Evolutionary conservation across 1,284 basidiomycete genomes (phyloP).

Genomic region (Puccinia brachypodii): DNA sequence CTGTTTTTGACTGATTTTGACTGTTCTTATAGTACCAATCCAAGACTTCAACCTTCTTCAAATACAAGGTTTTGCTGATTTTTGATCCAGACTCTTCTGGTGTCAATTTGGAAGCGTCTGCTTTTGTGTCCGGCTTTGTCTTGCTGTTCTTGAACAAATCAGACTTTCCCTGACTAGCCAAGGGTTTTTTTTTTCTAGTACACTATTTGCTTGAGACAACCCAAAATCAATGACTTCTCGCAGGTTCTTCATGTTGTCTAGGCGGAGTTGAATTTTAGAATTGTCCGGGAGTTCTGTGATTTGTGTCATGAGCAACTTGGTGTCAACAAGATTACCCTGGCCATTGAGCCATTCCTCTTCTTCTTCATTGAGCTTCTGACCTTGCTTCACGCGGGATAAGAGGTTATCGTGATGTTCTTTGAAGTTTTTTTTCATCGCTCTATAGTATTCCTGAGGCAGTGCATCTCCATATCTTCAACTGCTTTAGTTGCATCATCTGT

Average conservation of each 20-base stretch:
- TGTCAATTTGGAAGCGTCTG: not conserved
- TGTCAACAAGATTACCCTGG: not conserved
- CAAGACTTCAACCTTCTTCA: not conserved
- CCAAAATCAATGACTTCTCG: not conserved
- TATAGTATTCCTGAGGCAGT: not conserved
- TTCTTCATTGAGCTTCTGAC: not conserved
- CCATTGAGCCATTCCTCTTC: not conserved
- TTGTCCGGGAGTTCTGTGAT: not conserved
- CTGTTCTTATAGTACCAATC: not conserved
- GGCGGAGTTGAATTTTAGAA: not conserved
- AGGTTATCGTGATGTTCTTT: not conserved
- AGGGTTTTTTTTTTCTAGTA: too few species aligned
- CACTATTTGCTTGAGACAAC: too few species aligned
- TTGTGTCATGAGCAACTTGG: not conserved
- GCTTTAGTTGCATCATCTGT: not conserved
- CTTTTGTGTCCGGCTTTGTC: not conserved
- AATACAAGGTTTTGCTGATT: not conserved
- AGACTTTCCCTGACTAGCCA: too few species aligned
- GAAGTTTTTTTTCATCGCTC: not conserved
- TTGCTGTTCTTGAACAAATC: too few species aligned
- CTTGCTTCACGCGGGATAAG: not conserved
- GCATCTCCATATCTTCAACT: not conserved
- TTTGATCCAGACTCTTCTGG: too few species aligned
- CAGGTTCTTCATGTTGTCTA: not conserved
- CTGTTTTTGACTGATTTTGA: not conserved